Evolutionary conservation across 2,329 filamentous ascomycete species (phyloP).

Genomic region (Nannizzia gypsea): DNA sequence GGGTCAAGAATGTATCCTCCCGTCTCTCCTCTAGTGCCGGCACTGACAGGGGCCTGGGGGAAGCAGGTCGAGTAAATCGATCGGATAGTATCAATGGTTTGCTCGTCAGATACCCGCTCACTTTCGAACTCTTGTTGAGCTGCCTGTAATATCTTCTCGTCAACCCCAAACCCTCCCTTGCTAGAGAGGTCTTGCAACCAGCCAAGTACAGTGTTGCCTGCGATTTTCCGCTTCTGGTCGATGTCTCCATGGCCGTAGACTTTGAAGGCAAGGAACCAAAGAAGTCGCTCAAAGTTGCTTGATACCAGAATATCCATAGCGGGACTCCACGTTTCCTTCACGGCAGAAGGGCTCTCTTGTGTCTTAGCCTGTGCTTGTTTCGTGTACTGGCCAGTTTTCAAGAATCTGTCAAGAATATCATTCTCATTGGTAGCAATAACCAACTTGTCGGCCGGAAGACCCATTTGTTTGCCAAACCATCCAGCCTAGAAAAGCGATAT

Average conservation of each 20-base stretch:
- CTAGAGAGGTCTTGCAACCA: conserved; percentile 76
- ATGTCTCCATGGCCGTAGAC: conserved; percentile 51
- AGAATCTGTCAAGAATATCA: conserved; percentile 92
- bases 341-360: conserved; percentile 42
- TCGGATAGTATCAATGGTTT: conserved; percentile 58
- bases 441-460: conserved; percentile 74
- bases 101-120: conserved; percentile 52
- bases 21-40: conserved; percentile 29
- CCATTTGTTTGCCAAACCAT: conserved; percentile 86
- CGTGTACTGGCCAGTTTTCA: conserved; percentile 74
- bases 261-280: conserved; percentile 84
- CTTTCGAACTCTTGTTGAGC: conserved; percentile 69
- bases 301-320: conserved; percentile 97
- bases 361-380: conserved; percentile 48
- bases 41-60: conserved; percentile 31
- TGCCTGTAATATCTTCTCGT: conserved; percentile 56
- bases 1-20: conserved; percentile 78
- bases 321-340: conserved; percentile 83
- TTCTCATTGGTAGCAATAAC: conserved; percentile 95
- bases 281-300: conserved; percentile 88
- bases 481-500: conserved; percentile 37
- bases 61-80: conserved; percentile 45
- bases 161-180: conserved; percentile 71
- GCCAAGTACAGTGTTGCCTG: conserved; percentile 59
- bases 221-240: conserved; percentile 37